Base-by-base conservation (phyloP, 495 filamentous ascomycete species). In the Penicillium bialowiezense region DNA sequence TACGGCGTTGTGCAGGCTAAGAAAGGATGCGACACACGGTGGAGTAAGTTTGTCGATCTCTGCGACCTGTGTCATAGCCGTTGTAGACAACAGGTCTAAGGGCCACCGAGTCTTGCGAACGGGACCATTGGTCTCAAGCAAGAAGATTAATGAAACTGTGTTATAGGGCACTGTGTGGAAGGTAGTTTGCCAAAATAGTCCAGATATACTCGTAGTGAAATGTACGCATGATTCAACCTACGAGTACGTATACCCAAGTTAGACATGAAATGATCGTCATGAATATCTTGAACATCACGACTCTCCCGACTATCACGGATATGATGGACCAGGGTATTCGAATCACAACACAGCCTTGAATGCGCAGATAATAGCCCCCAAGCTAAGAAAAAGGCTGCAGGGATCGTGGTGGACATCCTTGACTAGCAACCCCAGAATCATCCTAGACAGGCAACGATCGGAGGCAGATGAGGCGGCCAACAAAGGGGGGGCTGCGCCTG, bases 1-100 rank as follows among this genome's bases (percentile, higher is more conserved):
- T 41, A 46, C 29, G 41, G 46, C 55, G 55, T 59, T 56, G 55
- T 49, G 52, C 45, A 50, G 46, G 48, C 52, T 51, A 51, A 50
- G 42, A 24, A 44, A 44, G 55, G 42, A 54, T 48, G 47, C 35
- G 40, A 49, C 39, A 32, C 42, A 36, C 42, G 42, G 46, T 48
- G 51, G 55, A 29, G 44, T 55, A 44, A 52, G 58, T 54, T 44
- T 66, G 68, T 52, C 59, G 66, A 69, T 71, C 59, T 20, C 46
- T 40, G 43, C 52, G 44, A 50, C 41, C 36, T 34, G 39, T 46
- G 41, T 26, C 45, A 49, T 42, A 31, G 46, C 23, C 21, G 24
- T 15, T 14, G 14, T 34, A 23, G 14, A 23, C 38, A 40, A 40
- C 23, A 39, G 28, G 42, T 37, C 47, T 53, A 38, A 48, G 54